These are phyloP conservation scores for Colletotrichum euphorbiae DNA, from an alignment of 2,329 filamentous ascomycete species.

Conservation along the genomic window DNA sequence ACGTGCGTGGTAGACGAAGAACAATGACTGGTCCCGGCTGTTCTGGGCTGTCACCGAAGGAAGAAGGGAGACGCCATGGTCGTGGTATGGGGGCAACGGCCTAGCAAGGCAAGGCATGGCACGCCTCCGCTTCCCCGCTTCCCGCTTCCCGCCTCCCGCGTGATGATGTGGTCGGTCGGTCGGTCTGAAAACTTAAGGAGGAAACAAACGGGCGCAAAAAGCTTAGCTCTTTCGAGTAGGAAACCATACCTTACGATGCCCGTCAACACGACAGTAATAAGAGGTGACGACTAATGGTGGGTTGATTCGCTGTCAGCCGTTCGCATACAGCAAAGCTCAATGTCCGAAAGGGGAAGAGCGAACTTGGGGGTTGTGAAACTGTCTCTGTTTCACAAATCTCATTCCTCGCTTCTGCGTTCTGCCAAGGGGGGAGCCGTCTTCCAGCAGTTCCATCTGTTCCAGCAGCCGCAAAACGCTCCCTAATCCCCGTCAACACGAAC, in stretches of 20 bases:
- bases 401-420: slow-evolving; percentile 26
- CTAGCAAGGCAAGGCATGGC: background rate
- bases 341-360: slow-evolving; percentile 37
- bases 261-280: slow-evolving; percentile 13
- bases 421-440: slow-evolving; percentile 1
- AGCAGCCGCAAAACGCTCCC: background rate
- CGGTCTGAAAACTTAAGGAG: slow-evolving; percentile 3
- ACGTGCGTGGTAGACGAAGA: slow-evolving; percentile 25
- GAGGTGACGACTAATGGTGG: slow-evolving; percentile 19
- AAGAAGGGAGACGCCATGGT: slow-evolving; percentile 1
- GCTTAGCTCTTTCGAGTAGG: slow-evolving; percentile 32
- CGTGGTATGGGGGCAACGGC: slow-evolving; percentile 8
- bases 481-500: background rate
- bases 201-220: slow-evolving; percentile 35
- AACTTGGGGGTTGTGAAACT: slow-evolving; percentile 35
- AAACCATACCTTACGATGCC: slow-evolving; percentile 32
- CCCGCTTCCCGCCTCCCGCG: slow-evolving; percentile 24
- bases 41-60: background rate
- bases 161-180: slow-evolving; percentile 7
- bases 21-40: slow-evolving; percentile 34
- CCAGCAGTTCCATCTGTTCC: background rate
- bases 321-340: slow-evolving; percentile 21
- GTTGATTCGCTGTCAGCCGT: slow-evolving; percentile 36
- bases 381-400: slow-evolving; percentile 37
- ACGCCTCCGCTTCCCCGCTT: slow-evolving; percentile 20